Evolutionary conservation across 805 yeast species (phyloP).

Genomic region (Blastobotrys americana): DNA sequence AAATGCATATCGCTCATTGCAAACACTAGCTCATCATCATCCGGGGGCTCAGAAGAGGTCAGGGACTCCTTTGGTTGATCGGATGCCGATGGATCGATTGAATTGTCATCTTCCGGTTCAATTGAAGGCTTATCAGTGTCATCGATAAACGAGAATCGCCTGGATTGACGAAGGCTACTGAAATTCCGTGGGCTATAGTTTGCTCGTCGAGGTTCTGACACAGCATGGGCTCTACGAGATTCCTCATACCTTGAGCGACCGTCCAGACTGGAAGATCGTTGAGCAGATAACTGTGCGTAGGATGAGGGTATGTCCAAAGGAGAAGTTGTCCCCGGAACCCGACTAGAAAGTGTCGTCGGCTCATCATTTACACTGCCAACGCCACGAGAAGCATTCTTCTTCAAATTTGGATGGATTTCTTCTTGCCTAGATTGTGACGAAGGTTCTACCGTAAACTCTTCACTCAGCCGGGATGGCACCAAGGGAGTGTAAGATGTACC

Average conservation of each 20-base stretch:
- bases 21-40: constrained; percentile 33
- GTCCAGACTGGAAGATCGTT: background rate
- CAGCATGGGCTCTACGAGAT: background rate
- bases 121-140: constrained; percentile 1
- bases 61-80: background rate
- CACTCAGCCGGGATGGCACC: constrained; percentile 32
- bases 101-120: too few relatives aligned
- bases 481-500: constrained; percentile 27
- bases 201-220: background rate
- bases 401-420: too few relatives aligned
- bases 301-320: background rate
- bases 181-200: background rate
- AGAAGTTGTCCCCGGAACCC: constrained; percentile 1
- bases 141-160: background rate
- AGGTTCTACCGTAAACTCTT: constrained; percentile 21
- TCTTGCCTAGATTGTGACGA: too few relatives aligned
- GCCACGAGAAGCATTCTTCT: too few relatives aligned
- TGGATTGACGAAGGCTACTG: too few relatives aligned
- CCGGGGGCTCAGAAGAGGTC: constrained; percentile 13
- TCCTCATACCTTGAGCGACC: background rate
- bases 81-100: background rate
- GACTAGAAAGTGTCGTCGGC: too few relatives aligned
- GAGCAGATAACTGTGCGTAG: background rate
- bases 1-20: constrained; percentile 35
- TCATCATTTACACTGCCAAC: too few relatives aligned